These are phyloP conservation scores for Speleostelium caveatum DNA, from an alignment of 78 protist genomes.

Conservation along the genomic window DNA sequence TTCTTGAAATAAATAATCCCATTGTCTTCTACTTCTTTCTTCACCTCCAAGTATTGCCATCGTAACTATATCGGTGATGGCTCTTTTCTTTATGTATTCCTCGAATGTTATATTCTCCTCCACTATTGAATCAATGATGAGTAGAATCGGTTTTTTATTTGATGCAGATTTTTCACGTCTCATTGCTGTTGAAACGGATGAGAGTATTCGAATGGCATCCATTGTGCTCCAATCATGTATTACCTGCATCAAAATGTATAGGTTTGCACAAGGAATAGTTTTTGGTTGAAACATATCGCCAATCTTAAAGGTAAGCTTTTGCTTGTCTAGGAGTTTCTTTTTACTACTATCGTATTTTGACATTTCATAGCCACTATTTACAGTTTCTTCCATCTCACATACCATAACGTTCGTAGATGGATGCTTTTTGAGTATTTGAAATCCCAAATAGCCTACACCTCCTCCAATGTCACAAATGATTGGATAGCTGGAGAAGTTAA, in stretches of 20 bases:
- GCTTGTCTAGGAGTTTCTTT: background rate
- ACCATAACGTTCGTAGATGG: background rate
- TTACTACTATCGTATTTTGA: slow-evolving; percentile 23
- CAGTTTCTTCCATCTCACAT: slow-evolving; percentile 48
- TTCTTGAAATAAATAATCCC: slow-evolving; percentile 45
- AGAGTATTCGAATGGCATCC: slow-evolving; percentile 35
- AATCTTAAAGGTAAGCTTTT: slow-evolving; percentile 8
- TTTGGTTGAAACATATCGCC: slow-evolving; percentile 62
- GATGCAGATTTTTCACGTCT: background rate
- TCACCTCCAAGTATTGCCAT: slow-evolving; percentile 34
- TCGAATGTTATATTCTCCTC: slow-evolving; percentile 7
- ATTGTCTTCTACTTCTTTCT: slow-evolving; percentile 17
- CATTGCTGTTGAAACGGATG: slow-evolving; percentile 10
- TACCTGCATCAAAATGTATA: slow-evolving; percentile 20
- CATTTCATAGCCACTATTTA: slow-evolving; percentile 39
- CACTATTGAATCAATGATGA: slow-evolving; percentile 21
- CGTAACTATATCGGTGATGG: slow-evolving; percentile 43
- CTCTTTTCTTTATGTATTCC: background rate
- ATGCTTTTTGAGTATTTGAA: slow-evolving; percentile 1
- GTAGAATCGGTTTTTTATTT: background rate
- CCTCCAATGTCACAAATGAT: slow-evolving; percentile 48
- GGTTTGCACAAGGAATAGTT: slow-evolving; percentile 26
- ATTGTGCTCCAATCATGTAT: slow-evolving; percentile 32
- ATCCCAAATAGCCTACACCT: slow-evolving; percentile 54
- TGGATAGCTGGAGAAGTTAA: slow-evolving; percentile 21